These are phyloP conservation scores for Phytopythium ostracodes DNA, from an alignment of 352 stramenopile species.

Conservation along the genomic window DNA sequence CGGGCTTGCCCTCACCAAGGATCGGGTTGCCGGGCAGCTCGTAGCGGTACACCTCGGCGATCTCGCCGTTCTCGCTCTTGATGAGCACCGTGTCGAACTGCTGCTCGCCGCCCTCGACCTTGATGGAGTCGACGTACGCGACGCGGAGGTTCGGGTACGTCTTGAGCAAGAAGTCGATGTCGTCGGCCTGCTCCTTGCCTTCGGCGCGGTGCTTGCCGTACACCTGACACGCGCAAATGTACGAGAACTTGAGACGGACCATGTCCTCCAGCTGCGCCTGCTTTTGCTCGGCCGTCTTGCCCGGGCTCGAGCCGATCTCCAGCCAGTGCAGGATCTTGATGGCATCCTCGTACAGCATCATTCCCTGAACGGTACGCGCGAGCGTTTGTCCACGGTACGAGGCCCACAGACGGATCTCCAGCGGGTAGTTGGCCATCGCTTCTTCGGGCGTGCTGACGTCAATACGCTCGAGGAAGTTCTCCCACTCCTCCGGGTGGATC, in stretches of 20 bases:
- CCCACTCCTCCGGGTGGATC: slow-evolving; percentile 74
- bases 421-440: slow-evolving; percentile 51
- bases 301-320: slow-evolving; percentile 65
- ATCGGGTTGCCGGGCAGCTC: slow-evolving; percentile 76
- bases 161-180: slow-evolving; percentile 75
- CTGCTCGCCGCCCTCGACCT: slow-evolving; percentile 19
- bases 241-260: slow-evolving; percentile 80
- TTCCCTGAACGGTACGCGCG: slow-evolving; percentile 69
- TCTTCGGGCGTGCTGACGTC: slow-evolving; percentile 61
- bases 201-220: slow-evolving; percentile 77
- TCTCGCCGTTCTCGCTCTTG: slow-evolving; percentile 64
- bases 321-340: slow-evolving; percentile 84
- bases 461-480: slow-evolving; percentile 76
- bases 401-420: slow-evolving; percentile 75
- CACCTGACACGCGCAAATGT: slow-evolving; percentile 82
- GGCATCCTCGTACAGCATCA: slow-evolving; percentile 82
- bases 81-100: slow-evolving; percentile 69
- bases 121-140: slow-evolving; percentile 74
- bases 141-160: slow-evolving; percentile 79
- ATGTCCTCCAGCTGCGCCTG: slow-evolving; percentile 74
- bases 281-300: slow-evolving; percentile 67
- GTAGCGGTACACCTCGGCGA: slow-evolving; percentile 74
- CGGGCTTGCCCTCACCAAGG: slow-evolving; percentile 82
- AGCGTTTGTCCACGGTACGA: slow-evolving; percentile 77
- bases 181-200: slow-evolving; percentile 55